Evolutionary conservation across 306 rosid genomes (phyloP).

Genomic region (Cicer judaicum): DNA sequence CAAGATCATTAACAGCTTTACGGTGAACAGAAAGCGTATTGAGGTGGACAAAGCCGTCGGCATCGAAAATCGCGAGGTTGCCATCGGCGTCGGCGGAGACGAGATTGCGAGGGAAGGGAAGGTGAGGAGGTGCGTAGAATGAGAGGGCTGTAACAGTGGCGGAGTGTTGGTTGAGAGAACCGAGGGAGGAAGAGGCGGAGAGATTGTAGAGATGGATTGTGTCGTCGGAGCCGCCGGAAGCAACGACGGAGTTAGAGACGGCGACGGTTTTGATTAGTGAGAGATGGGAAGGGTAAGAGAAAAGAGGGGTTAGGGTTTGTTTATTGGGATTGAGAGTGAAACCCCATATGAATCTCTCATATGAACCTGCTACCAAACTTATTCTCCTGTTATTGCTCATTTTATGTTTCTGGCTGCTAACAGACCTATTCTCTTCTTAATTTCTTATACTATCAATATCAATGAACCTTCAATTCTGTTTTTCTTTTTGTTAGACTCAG

Average conservation of each 20-base stretch:
- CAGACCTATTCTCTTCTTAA: no score
- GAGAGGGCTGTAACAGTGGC: constrained; percentile 80
- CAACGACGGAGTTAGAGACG: constrained; percentile 69
- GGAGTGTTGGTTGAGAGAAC: constrained; percentile 79
- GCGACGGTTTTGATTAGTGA: constrained; percentile 77
- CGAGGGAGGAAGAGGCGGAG: constrained; percentile 71
- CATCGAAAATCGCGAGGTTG: constrained; percentile 68
- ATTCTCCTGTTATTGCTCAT: constrained; percentile 44
- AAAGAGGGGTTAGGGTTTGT: constrained; percentile 65
- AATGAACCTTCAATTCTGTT: no score
- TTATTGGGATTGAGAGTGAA: constrained; percentile 64
- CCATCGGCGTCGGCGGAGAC: constrained; percentile 86
- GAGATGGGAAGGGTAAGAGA: constrained; percentile 89
- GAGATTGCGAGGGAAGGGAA: constrained; percentile 85
- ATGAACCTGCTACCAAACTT: constrained; percentile 87
- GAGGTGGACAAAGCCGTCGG: constrained; percentile 86
- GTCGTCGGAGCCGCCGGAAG: constrained; percentile 92
- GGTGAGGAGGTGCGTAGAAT: constrained; percentile 68
- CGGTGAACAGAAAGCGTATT: constrained; percentile 64
- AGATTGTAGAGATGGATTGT: constrained; percentile 87
- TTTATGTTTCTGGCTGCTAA: neutral
- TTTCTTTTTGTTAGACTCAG: no score
- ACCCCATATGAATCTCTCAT: constrained; percentile 90
- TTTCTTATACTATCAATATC: no score
- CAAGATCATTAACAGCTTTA: constrained; percentile 70